A percentile compares a stretch with the other conserved stretches of the same genome.
Conservation (phyloP, 2,329 filamentous ascomycete species). For the Fonsecaea pedrosoi region DNA sequence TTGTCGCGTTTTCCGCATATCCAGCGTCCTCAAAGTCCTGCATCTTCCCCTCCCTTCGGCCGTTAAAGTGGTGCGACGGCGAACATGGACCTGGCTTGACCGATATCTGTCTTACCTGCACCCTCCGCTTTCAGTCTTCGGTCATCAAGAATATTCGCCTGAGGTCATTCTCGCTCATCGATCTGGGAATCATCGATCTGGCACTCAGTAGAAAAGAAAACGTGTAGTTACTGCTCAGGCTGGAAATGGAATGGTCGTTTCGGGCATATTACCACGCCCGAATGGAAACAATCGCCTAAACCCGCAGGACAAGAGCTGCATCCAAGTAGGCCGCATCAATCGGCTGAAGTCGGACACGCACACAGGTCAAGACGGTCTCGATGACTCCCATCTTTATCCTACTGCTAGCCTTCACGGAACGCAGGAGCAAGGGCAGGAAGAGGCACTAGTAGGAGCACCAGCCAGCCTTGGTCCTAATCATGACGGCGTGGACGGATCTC, state of each 20-base stretch:
- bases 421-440: background rate
- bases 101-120: background rate
- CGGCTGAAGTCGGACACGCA: background rate
- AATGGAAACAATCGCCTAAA: background rate
- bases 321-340: background rate
- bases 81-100: background rate
- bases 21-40: background rate
- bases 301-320: constrained; percentile 1
- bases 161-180: background rate
- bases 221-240: background rate
- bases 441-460: background rate
- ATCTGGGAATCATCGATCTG: background rate
- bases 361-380: background rate
- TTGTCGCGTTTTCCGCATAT: background rate
- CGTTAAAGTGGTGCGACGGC: background rate
- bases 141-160: background rate
- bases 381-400: background rate
- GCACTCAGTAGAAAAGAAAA: background rate
- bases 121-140: background rate
- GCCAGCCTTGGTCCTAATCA: background rate
- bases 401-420: background rate
- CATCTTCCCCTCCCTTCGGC: background rate
- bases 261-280: background rate
- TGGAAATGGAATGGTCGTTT: background rate
- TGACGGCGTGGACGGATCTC: background rate